These are phyloP conservation scores for Lonicera japonica DNA, from an alignment of 129 eudicot genomes.

Conservation along the genomic window DNA sequence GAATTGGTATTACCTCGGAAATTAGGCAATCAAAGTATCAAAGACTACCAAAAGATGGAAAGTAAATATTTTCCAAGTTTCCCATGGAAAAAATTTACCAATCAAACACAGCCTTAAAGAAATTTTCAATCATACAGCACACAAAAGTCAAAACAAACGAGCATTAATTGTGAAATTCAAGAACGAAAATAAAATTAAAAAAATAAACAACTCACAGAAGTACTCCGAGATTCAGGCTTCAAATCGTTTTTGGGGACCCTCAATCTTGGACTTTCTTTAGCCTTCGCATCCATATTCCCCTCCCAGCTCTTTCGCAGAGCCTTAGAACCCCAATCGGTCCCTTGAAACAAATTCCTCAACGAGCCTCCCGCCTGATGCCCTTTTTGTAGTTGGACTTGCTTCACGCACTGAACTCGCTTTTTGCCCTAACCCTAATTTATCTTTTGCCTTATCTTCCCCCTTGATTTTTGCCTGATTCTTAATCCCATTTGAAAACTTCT, in stretches of 20 bases:
- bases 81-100: no score
- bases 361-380: slow-evolving; percentile 38
- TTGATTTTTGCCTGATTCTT: slow-evolving; percentile 75
- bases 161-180: neutral
- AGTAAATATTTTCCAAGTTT: no score
- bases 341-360: slow-evolving; percentile 60
- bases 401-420: slow-evolving; percentile 46
- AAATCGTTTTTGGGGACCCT: slow-evolving; percentile 45
- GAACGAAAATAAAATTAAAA: neutral
- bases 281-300: slow-evolving; percentile 75
- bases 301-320: slow-evolving; percentile 96
- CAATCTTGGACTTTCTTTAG: slow-evolving; percentile 55
- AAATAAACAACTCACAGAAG: slow-evolving; percentile 52
- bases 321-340: slow-evolving; percentile 77
- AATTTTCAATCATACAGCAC: no score
- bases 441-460: slow-evolving; percentile 60
- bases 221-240: slow-evolving; percentile 53
- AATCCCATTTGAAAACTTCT: slow-evolving; percentile 72
- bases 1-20: no score
- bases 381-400: slow-evolving; percentile 45
- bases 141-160: no score
- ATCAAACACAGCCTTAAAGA: no score
- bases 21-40: no score
- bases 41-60: no score
- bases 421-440: slow-evolving; percentile 33